Evolutionary conservation across 2,329 filamentous ascomycete genomes (phyloP).

Genomic region (Helotiales sp.): DNA sequence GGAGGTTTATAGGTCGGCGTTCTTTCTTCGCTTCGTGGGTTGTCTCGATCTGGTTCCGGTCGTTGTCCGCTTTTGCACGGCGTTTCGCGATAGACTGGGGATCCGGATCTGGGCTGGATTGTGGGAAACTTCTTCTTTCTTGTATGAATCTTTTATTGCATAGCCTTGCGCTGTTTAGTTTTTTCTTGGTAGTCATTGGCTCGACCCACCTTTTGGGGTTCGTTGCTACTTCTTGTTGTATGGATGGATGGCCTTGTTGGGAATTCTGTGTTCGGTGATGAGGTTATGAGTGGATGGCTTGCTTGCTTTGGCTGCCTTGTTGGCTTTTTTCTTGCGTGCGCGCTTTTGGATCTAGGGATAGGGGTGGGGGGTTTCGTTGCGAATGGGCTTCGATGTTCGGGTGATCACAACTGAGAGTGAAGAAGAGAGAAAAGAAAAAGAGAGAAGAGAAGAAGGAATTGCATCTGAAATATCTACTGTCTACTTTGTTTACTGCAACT

Average conservation of each 20-base stretch:
- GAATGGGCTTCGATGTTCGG: neutral
- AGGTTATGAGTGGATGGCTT: neutral
- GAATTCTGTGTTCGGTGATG: conserved; percentile 1
- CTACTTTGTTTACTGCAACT: neutral
- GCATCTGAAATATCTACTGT: neutral
- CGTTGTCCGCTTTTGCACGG: neutral
- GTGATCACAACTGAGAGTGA: neutral
- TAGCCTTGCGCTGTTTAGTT: conserved; percentile 29
- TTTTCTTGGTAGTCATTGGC: neutral
- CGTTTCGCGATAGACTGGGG: conserved; percentile 3
- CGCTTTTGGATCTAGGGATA: conserved; percentile 1
- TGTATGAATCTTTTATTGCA: conserved; percentile 31
- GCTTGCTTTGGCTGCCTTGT: neutral
- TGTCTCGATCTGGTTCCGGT: neutral
- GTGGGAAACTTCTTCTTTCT: conserved; percentile 17
- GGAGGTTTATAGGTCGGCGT: conserved; percentile 8
- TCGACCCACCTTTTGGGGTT: neutral
- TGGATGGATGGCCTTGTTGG: neutral
- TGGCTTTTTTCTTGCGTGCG: neutral
- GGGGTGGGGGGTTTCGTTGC: neutral
- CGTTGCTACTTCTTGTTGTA: neutral
- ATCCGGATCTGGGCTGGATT: conserved; percentile 2
- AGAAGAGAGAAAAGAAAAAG: neutral
- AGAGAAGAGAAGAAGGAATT: neutral
- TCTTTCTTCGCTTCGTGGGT: conserved; percentile 13